Conservation (phyloP, 108 stramenopile species). For the Aureococcus anophagefferens region DNA sequence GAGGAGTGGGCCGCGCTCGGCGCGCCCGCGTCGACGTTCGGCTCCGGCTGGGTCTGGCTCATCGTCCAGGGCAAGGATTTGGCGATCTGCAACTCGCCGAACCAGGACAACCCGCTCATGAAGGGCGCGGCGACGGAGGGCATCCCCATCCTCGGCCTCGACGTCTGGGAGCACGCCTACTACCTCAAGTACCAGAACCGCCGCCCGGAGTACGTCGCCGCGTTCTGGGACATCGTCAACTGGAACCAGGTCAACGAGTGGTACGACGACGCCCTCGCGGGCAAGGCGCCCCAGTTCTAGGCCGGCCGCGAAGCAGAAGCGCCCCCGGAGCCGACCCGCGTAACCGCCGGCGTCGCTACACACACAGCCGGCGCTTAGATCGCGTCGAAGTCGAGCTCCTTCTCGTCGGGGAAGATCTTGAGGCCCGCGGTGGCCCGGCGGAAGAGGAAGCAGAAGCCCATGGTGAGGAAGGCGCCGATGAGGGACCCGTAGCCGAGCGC, state of each 20-base stretch:
- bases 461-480: too few species aligned
- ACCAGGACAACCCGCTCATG: slow-evolving; percentile 96
- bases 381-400: too few species aligned
- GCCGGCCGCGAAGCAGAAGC: too few species aligned
- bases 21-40: slow-evolving; percentile 87
- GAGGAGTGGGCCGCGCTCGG: slow-evolving; percentile 67
- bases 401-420: too few species aligned
- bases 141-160: slow-evolving; percentile 92
- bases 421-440: too few species aligned
- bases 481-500: too few species aligned
- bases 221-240: slow-evolving; percentile 95
- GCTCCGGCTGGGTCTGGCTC: slow-evolving; percentile 85
- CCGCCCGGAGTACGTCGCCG: slow-evolving; percentile 83
- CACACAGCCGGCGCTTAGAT: too few species aligned
- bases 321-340: too few species aligned
- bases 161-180: slow-evolving; percentile 99
- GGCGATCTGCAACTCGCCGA: slow-evolving; percentile 78
- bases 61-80: slow-evolving; percentile 70
- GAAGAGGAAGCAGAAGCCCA: too few species aligned
- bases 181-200: slow-evolving; percentile 98
- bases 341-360: too few species aligned
- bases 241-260: slow-evolving; percentile 86
- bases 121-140: slow-evolving; percentile 79
- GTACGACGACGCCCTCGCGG: slow-evolving; percentile 67
- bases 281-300: slow-evolving; percentile 37